Evolutionary conservation across 306 rosid genomes (phyloP).

Genomic region (Neltuma alba): DNA sequence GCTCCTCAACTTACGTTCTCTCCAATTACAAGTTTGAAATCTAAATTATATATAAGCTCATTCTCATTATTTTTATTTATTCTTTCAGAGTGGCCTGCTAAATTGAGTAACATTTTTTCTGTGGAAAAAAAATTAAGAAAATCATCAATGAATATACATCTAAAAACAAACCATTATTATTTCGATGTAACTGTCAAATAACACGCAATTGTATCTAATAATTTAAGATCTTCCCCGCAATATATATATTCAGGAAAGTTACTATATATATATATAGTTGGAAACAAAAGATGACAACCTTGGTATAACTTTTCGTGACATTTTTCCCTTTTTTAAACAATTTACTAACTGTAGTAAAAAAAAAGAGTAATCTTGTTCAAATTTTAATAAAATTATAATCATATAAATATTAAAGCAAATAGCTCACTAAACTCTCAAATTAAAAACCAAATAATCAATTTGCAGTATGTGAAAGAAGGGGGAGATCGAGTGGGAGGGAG

Average conservation of each 20-base stretch:
- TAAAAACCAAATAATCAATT: not conserved
- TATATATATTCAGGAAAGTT: too few relatives aligned
- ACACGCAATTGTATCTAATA: not conserved
- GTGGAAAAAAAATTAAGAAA: too few relatives aligned
- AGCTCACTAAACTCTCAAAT: not conserved
- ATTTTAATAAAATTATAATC: not conserved
- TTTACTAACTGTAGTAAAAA: not conserved
- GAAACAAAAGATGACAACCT: not conserved
- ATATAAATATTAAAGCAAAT: not conserved
- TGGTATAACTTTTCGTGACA: not conserved
- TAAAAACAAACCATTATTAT: not conserved
- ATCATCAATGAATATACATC: too few relatives aligned
- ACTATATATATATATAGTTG: not conserved
- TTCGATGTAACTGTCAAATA: not conserved
- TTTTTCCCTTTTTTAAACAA: not conserved
- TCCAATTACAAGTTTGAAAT: too few relatives aligned
- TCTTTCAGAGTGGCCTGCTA: too few relatives aligned
- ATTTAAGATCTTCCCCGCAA: too few relatives aligned
- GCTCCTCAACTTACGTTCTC: too few relatives aligned
- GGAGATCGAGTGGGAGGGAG: not conserved
- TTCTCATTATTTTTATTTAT: not conserved
- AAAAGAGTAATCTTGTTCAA: not conserved
- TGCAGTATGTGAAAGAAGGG: not conserved
- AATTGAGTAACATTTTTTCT: too few relatives aligned
- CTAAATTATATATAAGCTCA: too few relatives aligned